Conservation (phyloP, 768 basidiomycete genomes). For the Tylopilus plumbeoviolaceoides region DNA sequence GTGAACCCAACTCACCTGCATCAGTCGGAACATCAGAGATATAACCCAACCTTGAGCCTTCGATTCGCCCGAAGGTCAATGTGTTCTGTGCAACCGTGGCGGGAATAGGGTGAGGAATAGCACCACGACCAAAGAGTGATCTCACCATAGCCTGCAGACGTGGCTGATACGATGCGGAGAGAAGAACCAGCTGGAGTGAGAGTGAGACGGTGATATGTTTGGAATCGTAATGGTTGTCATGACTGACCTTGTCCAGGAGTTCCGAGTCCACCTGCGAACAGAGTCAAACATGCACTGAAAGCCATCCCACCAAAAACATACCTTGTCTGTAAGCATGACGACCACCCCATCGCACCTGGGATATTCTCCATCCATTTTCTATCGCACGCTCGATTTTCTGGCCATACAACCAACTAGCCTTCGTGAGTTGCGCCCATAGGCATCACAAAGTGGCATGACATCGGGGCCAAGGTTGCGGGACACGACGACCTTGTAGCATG, state of each 20-base stretch:
- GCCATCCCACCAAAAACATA: constrained; percentile 22
- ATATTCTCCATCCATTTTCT: constrained; percentile 73
- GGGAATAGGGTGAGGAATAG: neutral
- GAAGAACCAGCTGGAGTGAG: constrained; percentile 58
- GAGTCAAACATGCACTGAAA: neutral
- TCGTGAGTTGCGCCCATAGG: neutral
- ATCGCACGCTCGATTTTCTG: constrained; percentile 52
- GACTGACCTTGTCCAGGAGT: constrained; percentile 39
- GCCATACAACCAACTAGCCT: constrained; percentile 46
- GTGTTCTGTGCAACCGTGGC: constrained; percentile 57
- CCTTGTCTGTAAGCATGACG: constrained; percentile 71
- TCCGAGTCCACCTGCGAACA: constrained; percentile 62
- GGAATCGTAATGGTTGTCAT: neutral
- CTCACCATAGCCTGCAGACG: constrained; percentile 86
- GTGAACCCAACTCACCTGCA: constrained; percentile 54
- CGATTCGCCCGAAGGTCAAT: constrained; percentile 59
- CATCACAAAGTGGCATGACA: constrained; percentile 42
- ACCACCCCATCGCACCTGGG: constrained; percentile 60
- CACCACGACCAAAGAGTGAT: neutral
- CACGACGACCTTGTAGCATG: constrained; percentile 47
- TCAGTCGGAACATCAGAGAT: constrained; percentile 93
- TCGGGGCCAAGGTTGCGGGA: constrained; percentile 59
- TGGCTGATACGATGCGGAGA: constrained; percentile 84
- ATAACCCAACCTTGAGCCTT: constrained; percentile 74
- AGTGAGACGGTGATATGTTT: neutral